Evolutionary conservation across 179 eudicot genomes (phyloP).

Genomic region (Actinidia arguta): DNA sequence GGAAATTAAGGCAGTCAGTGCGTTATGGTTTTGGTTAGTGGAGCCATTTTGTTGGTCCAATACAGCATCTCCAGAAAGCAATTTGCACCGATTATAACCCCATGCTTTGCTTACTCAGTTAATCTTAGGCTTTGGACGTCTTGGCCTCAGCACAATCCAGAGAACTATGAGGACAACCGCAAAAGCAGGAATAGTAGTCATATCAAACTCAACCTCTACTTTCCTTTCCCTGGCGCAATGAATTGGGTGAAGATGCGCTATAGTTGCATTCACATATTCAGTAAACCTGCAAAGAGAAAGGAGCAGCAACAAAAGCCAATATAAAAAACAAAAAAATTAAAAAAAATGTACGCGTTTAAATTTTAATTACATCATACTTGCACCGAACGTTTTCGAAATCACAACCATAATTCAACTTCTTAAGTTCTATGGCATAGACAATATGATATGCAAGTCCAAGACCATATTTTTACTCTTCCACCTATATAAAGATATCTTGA

Average conservation of each 20-base stretch:
- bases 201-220: constrained; percentile 79
- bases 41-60: neutral
- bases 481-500: no score
- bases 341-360: neutral
- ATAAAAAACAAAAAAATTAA: neutral
- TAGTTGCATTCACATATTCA: constrained; percentile 70
- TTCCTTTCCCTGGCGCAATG: constrained; percentile 86
- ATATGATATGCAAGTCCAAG: neutral
- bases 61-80: neutral
- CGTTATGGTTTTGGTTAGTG: neutral
- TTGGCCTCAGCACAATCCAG: constrained; percentile 85
- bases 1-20: neutral
- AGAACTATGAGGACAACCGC: constrained; percentile 68
- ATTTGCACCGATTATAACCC: no score
- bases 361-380: neutral
- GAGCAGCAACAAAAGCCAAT: constrained; percentile 5
- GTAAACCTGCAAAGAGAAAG: constrained; percentile 56
- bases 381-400: neutral
- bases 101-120: constrained; percentile 42
- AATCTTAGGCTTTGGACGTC: constrained; percentile 93
- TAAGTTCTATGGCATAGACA: neutral
- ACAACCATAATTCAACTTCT: neutral
- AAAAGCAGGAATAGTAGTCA: constrained; percentile 92
- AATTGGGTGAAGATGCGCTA: constrained; percentile 71
- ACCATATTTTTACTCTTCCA: neutral